These are phyloP conservation scores for Desmodesmus armatus DNA, from an alignment of 139 green algal genomes.

Conservation along the genomic window DNA sequence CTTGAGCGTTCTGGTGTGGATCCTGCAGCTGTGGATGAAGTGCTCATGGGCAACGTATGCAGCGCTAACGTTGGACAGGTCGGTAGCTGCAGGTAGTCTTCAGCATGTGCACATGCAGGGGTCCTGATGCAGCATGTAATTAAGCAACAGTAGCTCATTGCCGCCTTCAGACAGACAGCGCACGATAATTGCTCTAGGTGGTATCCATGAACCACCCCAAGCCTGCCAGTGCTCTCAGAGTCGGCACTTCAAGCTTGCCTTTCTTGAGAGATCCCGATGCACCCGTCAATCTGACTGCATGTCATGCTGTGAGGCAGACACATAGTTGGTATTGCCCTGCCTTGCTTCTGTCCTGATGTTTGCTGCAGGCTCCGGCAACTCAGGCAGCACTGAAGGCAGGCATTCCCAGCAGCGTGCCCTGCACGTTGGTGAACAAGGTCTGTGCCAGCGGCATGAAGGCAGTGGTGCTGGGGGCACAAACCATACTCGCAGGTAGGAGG, in stretches of 20 bases:
- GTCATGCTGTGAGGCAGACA: not conserved
- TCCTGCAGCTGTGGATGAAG: conserved; percentile 69
- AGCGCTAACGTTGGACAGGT: conserved; percentile 84
- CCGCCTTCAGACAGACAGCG: too few relatives aligned
- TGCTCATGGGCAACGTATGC: conserved; percentile 91
- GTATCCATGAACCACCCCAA: too few relatives aligned
- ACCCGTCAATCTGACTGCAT: not conserved
- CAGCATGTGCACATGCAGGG: too few relatives aligned
- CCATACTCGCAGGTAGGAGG: conserved; percentile 69
- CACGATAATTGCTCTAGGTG: too few relatives aligned
- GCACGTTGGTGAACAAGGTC: conserved; percentile 95
- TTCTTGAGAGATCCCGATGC: not conserved
- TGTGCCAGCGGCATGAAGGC: conserved; percentile 91
- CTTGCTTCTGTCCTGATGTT: not conserved
- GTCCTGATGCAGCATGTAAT: too few relatives aligned
- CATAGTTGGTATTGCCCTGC: not conserved
- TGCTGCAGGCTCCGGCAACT: conserved; percentile 80
- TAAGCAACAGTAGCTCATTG: too few relatives aligned
- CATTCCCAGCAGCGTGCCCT: conserved; percentile 73
- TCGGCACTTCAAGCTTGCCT: too few relatives aligned
- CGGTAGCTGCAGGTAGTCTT: too few relatives aligned
- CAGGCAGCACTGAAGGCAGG: conserved; percentile 86
- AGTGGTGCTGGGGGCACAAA: conserved; percentile 84
- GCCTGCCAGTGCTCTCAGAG: too few relatives aligned
- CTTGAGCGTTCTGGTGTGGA: conserved; percentile 69